Base-by-base conservation (phyloP, 768 basidiomycete genomes). In the Strobilomyces echinocephalus region DNA sequence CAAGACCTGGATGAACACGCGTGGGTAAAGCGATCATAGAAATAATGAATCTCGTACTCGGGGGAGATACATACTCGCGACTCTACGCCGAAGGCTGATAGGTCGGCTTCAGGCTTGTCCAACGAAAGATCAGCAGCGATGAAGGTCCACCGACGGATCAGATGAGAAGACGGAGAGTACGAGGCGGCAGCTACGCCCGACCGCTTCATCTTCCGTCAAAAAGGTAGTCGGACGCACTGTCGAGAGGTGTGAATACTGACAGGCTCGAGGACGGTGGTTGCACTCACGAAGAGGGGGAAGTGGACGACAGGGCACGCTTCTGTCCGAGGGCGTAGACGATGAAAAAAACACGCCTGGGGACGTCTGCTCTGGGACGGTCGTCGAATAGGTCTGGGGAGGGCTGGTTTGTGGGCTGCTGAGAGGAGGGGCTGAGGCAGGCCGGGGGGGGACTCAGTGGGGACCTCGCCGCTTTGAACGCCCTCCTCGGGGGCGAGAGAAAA, bases 161-260 rank as follows among this genome's bases (percentile, higher is more conserved):
- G 80, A 64, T 87, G 82, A 0, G 80, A 80, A 0, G 86, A 79
- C 0, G 88, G 88, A 7, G 88, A 87, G 64, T 87, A 89, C 0
- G 80, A 83, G 7, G 85, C 79, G 5, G 76, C 79, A 43, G 85
- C 77, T 1, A 90, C 85, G 15, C 87, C 88, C 18, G 86, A 87
- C 14, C 83, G 80, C 30, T 72, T 77, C 2, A 84, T 88, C 58
- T 82, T 83, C 31, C 86, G 77, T 88, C 88, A 91, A 66, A n/a
- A 91, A 89, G 0, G 88, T 86, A 8, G 81, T 87, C 0, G 88
- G 88, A n/a, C 88, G 85, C 34, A 88, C 88, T 90, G 56, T 2
- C 1, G n/a, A n/a, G 10, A 33, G 38, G 55, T 44, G 52, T 42
- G 21, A 31, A 18, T 12, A 9, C 15, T 1, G 2, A 31, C 4